phyloP scores from a whole-genome alignment of 148 eudicot genomes.

The Arctostaphylos glauca region DNA sequence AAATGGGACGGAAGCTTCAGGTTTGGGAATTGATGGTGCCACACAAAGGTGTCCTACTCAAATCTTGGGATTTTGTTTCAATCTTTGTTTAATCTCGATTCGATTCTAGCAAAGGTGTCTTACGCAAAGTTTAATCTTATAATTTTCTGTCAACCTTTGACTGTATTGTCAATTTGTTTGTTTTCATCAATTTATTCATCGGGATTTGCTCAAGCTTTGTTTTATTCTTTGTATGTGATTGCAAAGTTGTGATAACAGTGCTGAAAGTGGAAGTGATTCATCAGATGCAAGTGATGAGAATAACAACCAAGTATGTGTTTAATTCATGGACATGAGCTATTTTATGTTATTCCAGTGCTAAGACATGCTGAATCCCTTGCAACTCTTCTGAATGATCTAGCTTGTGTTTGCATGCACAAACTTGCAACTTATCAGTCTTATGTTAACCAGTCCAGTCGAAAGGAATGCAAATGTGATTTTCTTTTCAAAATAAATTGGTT shows the following conservation, averaged over 20 bases:
- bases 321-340: not conserved
- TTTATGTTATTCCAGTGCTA: not conserved
- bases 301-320: constrained; percentile 53
- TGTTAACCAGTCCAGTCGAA: not conserved
- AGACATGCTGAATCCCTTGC: not conserved
- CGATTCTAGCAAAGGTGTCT: constrained; percentile 46
- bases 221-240: not conserved
- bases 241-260: constrained; percentile 44
- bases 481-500: not conserved
- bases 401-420: not conserved
- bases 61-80: not conserved
- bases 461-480: not conserved
- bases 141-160: not conserved
- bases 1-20: constrained; percentile 71
- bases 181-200: not conserved
- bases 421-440: not conserved
- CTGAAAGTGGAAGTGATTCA: constrained; percentile 88
- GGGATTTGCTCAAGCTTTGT: not conserved
- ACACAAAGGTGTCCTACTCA: constrained; percentile 59
- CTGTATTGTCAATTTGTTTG: not conserved
- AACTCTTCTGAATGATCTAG: not conserved
- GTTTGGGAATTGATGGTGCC: constrained; percentile 89
- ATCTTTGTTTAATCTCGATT: not conserved
- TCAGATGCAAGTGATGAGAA: constrained; percentile 86
- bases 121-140: not conserved